phyloP scores from a whole-genome alignment of 805 yeast genomes.

The Wickerhamomyces queroliae region DNA sequence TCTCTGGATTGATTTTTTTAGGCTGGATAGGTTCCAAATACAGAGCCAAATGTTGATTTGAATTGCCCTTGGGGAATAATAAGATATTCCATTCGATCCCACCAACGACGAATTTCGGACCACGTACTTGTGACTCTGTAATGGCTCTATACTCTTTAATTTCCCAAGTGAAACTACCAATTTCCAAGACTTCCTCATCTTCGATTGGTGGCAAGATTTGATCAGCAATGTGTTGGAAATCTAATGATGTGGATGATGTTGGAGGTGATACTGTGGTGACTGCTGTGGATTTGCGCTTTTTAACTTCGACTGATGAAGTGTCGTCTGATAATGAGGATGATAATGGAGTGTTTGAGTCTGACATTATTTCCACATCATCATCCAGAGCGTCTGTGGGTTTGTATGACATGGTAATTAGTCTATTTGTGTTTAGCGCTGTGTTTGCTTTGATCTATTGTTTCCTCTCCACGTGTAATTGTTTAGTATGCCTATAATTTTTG shows the following conservation, averaged over 20 bases:
- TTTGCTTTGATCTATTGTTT: too few species aligned
- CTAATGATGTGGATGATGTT: conserved; percentile 4
- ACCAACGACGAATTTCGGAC: conserved; percentile 51
- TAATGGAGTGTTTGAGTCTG: neutral
- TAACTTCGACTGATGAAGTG: conserved; percentile 4
- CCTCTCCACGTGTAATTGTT: too few species aligned
- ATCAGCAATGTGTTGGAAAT: conserved; percentile 13
- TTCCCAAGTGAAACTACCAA: conserved; percentile 34
- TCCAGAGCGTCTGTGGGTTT: neutral
- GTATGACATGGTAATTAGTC: neutral
- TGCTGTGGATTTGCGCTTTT: conserved; percentile 5
- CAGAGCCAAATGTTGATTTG: conserved; percentile 54
- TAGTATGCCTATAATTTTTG: too few species aligned
- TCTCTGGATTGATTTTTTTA: conserved; percentile 21
- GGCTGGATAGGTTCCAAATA: conserved; percentile 69
- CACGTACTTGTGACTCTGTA: conserved; percentile 22
- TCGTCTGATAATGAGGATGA: neutral
- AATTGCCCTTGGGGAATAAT: conserved; percentile 73
- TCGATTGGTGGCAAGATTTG: conserved; percentile 19
- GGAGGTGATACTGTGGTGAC: too few species aligned
- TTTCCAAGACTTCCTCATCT: conserved; percentile 26
- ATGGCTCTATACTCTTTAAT: conserved; percentile 25
- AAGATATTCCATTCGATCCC: conserved; percentile 64
- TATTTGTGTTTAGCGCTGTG: too few species aligned
- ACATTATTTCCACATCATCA: neutral